Evolutionary conservation across 495 filamentous ascomycete genomes (phyloP), one percentile per base, ranked within the genome.

Genomic region (Aspergillus cavernicola): DNA sequence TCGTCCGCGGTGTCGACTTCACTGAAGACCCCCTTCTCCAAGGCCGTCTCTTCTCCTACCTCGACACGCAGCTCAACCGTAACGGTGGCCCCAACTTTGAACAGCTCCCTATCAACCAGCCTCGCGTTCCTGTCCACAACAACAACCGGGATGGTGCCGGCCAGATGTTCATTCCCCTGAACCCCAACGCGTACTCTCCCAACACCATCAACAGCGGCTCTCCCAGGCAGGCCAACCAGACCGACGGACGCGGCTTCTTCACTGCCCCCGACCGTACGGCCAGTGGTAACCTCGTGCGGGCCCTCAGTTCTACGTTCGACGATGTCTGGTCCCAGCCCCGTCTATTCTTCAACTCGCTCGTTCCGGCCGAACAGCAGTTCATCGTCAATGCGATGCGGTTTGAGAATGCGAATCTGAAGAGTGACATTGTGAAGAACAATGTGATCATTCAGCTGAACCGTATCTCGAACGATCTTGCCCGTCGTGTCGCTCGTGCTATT

Each of bases 311-410:
- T 0, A 86, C 83, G 11, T 90, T 92, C 66, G 65, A 79, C 32
- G 87, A 91, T 67, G 81, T 82, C 68, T 92, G 86, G 85, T 81
- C 82, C 3, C 88, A 92, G 61, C 80, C 86, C 0, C 80, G 88
- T 2, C 75, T 90, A 7, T 87, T 90, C 70, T 90, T 78, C 77
- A 89, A 90, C 79, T 89, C 86, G 0, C 79, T 92, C 38, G 64
- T 78, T 6, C 73, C 80, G 7, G 78, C 80, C 0, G 88, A 90
- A 60, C 80, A 90, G 63, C 88, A 92, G 62, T 85, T 89, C 66
- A 63, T 89, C 51, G 76, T 92, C 67, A 86, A 92, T 68, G 87
- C 85, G 1, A 82, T 89, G 52, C 85, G 88, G 23, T 92, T 91
- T 67, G 87, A 92, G 65, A 70, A 76, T 6, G 76, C 80, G 7